These are phyloP conservation scores for Cryptosporidium parvum DNA, from an alignment of 169 alveolate species.

Conservation along the genomic window DNA sequence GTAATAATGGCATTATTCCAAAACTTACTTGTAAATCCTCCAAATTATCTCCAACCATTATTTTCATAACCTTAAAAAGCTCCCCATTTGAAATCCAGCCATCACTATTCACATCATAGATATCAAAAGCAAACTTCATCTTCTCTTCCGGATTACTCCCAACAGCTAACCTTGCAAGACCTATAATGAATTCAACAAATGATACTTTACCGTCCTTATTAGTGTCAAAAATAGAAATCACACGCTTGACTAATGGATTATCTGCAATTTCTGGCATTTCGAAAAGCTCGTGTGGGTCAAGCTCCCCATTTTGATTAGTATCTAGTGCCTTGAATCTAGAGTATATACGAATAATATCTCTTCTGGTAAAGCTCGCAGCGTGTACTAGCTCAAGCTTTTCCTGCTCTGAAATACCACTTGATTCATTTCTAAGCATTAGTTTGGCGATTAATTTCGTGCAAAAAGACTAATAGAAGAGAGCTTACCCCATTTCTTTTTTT, in stretches of 20 bases:
- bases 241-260: slow-evolving; percentile 96
- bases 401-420: slow-evolving; percentile 74
- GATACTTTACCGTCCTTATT: slow-evolving; percentile 96
- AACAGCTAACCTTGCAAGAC: slow-evolving; percentile 90
- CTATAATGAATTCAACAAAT: slow-evolving; percentile 96
- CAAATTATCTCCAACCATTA: slow-evolving; percentile 98
- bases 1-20: not conserved
- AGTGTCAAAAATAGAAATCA: slow-evolving; percentile 94
- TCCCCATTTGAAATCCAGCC: slow-evolving; percentile 98
- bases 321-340: slow-evolving; percentile 92
- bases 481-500: slow-evolving; percentile 32
- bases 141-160: slow-evolving; percentile 93
- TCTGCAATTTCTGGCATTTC: slow-evolving; percentile 95
- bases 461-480: too few species aligned
- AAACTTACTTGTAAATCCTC: slow-evolving; percentile 91
- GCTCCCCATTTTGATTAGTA: slow-evolving; percentile 92
- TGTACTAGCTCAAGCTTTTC: slow-evolving; percentile 85
- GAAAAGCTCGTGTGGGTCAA: slow-evolving; percentile 95
- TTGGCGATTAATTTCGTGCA: not conserved
- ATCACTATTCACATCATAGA: slow-evolving; percentile 95
- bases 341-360: slow-evolving; percentile 93
- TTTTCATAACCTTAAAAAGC: slow-evolving; percentile 94
- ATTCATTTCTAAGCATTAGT: slow-evolving; percentile 43
- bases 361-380: slow-evolving; percentile 90
- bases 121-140: slow-evolving; percentile 94